Percentiles rank a stretch among this genome's conserved stretches.
These are phyloP conservation scores for Candida insectalens DNA, from an alignment of 805 yeast species.

Conservation along the genomic window DNA sequence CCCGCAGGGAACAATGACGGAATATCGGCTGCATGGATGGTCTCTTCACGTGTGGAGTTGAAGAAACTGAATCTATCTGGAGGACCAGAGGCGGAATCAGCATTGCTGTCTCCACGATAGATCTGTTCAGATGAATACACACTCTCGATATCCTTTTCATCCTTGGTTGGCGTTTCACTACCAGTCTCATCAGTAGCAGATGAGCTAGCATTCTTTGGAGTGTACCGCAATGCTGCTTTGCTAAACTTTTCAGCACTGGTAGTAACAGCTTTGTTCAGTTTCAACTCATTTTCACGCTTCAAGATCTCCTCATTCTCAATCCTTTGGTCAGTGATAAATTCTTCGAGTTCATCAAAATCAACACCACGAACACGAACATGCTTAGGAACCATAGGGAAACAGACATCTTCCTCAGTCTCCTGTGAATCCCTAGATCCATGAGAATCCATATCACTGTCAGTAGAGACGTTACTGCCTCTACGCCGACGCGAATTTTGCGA, in stretches of 20 bases:
- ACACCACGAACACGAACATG: slow-evolving; percentile 59
- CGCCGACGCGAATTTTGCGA: slow-evolving; percentile 2
- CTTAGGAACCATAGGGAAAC: slow-evolving; percentile 83
- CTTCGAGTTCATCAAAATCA: slow-evolving; percentile 86
- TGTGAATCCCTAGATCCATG: slow-evolving; percentile 72
- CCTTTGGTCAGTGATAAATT: slow-evolving; percentile 56
- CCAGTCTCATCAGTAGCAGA: not conserved
- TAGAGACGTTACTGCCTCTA: slow-evolving; percentile 2
- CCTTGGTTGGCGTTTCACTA: no score
- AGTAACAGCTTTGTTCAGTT: slow-evolving; percentile 16
- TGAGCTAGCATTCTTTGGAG: slow-evolving; percentile 29
- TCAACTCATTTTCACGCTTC: slow-evolving; percentile 24
- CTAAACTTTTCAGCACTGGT: slow-evolving; percentile 29
- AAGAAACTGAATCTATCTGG: slow-evolving; percentile 84
- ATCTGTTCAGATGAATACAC: not conserved
- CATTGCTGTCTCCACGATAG: not conserved
- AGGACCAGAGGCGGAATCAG: slow-evolving; percentile 1
- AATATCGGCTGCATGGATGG: slow-evolving; percentile 82
- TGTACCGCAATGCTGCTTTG: slow-evolving; percentile 52
- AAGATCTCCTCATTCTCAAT: slow-evolving; percentile 33
- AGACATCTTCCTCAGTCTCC: slow-evolving; percentile 95
- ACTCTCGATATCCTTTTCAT: not conserved
- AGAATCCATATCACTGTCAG: slow-evolving; percentile 59
- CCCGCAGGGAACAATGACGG: slow-evolving; percentile 65
- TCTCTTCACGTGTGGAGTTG: slow-evolving; percentile 72